Base-by-base conservation (phyloP, 352 stramenopile genomes). In the Phytophthora sojae region DNA sequence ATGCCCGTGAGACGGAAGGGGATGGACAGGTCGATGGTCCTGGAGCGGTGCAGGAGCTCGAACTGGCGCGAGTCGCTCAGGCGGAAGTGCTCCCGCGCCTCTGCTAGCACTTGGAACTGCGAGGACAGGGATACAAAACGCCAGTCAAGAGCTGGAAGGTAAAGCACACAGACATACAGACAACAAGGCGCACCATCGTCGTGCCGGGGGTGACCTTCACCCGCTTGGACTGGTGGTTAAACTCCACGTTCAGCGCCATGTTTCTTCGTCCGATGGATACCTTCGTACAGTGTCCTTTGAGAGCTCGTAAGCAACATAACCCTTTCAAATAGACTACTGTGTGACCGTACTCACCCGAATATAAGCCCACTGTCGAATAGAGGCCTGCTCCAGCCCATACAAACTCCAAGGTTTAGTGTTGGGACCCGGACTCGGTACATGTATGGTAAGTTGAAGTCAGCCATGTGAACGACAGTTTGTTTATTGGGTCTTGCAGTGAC, bases 1-100 rank as follows among this genome's bases (percentile, higher is more conserved):
- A 97, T 82, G 30, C 90, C 90, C 14, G 90, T 95, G 26, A 97
- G 78, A 4, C 89, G 86, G 58, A 97, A 97, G 35, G 90, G 89
- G 50, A 95, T 84, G 17, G 90, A 93, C 45, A 95, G 65, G 61
- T 97, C 90, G 19, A 97, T 71, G 7, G 80, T 50, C 14, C 73
- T 82, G 44, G 76, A 77, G 53, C 88, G 89, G 66, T 96, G 89
- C 51, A 85, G 58, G 17, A 97, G 77, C 64, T 95, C 79, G 58
- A 73, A 91, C 57, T 83, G 75, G 29, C 57, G 53, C 29, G 79
- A 65, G 25, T 80, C 70, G 25, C 69, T 61, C 45, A 97, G 72
- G 2, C 64, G 57, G 65, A 94, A 93, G 17, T 89, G 75, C 44
- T 74, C 69, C 9, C 81, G 81, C 17, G 88, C 83, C 42, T 84